These are phyloP conservation scores for Phlyctochytrium planicorne DNA, from an alignment of 192 early-diverging fungal species.

Conservation along the genomic window DNA sequence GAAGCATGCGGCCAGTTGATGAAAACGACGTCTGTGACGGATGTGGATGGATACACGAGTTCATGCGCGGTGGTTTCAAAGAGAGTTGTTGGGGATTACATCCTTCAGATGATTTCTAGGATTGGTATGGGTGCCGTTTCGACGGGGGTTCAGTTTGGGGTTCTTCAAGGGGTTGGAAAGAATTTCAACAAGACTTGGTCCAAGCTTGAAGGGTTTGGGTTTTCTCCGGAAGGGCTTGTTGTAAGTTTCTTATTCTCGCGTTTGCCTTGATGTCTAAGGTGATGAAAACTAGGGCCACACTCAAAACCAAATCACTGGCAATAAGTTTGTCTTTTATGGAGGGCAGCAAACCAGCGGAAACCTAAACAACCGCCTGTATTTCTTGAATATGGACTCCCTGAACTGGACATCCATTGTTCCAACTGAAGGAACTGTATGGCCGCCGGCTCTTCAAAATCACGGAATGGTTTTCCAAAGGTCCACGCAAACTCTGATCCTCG, in stretches of 20 bases:
- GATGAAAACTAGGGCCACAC: too few relatives aligned
- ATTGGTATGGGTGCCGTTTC: background rate
- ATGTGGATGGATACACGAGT: too few relatives aligned
- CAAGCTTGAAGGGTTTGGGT: background rate
- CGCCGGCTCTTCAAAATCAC: conserved; percentile 6
- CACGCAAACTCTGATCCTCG: conserved; percentile 3
- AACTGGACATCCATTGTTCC: background rate
- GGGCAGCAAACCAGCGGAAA: conserved; percentile 4
- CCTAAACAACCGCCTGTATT: conserved; percentile 1
- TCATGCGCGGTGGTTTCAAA: background rate
- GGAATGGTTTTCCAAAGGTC: background rate
- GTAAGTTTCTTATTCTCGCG: too few relatives aligned
- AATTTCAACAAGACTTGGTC: background rate
- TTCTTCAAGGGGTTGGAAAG: background rate
- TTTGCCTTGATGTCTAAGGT: too few relatives aligned
- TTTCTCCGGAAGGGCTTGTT: background rate
- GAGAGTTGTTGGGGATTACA: background rate
- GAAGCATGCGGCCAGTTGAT: background rate
- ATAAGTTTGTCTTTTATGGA: conserved; percentile 10
- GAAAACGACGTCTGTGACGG: background rate
- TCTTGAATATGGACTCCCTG: background rate
- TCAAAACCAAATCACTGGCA: background rate
- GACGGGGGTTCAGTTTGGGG: background rate
- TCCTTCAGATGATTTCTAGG: background rate
- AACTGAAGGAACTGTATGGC: background rate